These are phyloP conservation scores for Scutellaria galericulata DNA, from an alignment of 257 asterid species.

Conservation along the genomic window DNA sequence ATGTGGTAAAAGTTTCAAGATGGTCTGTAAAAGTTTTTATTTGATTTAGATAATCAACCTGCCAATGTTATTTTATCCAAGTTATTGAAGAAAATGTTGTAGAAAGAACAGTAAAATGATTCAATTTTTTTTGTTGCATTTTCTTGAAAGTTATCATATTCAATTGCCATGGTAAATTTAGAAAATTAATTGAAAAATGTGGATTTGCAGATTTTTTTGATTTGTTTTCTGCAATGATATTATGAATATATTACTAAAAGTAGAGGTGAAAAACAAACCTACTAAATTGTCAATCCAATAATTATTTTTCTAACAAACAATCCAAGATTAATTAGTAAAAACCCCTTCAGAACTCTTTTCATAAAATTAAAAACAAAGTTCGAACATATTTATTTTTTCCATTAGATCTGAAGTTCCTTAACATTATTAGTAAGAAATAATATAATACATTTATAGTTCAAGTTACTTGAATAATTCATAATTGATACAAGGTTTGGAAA, in stretches of 20 bases:
- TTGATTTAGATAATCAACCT: slow-evolving; percentile 14
- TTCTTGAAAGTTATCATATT: not conserved
- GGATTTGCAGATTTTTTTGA: slow-evolving; percentile 14
- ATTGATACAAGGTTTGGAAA: slow-evolving; percentile 3
- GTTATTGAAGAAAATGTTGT: not conserved
- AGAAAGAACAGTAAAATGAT: not conserved
- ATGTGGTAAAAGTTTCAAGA: slow-evolving; percentile 25
- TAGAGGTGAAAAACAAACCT: slow-evolving; percentile 12
- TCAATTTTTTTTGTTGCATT: not conserved
- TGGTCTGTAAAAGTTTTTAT: slow-evolving; percentile 15
- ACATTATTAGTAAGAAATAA: not conserved
- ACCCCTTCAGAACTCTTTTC: not conserved
- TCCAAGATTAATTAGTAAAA: slow-evolving; percentile 14
- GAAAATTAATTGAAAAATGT: slow-evolving; percentile 12
- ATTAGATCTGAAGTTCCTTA: not conserved
- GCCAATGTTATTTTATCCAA: slow-evolving; percentile 4
- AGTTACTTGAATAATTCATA: not conserved
- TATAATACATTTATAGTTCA: not conserved
- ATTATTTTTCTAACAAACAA: not conserved
- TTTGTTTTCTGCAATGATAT: not conserved
- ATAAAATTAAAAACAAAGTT: not conserved
- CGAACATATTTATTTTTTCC: not conserved
- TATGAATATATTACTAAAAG: slow-evolving; percentile 8
- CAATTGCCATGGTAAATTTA: not conserved
- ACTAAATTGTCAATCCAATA: not conserved